Evolutionary conservation across 208 protist species (phyloP).

Genomic region (Crithidia sp.): DNA sequence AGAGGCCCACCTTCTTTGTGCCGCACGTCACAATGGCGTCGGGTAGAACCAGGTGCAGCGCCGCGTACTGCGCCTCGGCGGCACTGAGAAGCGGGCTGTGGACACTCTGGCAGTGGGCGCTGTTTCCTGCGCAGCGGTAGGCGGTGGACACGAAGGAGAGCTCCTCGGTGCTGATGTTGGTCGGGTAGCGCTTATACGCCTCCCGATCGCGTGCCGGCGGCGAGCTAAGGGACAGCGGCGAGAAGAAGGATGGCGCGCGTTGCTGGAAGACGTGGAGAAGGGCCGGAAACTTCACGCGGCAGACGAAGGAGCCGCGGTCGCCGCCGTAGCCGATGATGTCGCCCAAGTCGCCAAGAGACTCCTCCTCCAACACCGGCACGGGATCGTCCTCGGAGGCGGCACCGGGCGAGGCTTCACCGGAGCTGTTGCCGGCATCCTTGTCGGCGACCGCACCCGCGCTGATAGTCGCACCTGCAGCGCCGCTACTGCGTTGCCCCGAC

Average conservation of each 20-base stretch:
- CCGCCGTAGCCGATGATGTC: slow-evolving; percentile 71
- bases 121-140: slow-evolving; percentile 24
- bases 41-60: slow-evolving; percentile 63
- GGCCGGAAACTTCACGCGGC: slow-evolving; percentile 37
- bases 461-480: too few species aligned
- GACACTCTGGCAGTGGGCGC: slow-evolving; percentile 17
- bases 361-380: slow-evolving; percentile 20
- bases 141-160: slow-evolving; percentile 33
- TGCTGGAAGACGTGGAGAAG: slow-evolving; percentile 6
- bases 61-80: slow-evolving; percentile 28
- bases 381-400: not conserved
- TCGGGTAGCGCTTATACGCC: slow-evolving; percentile 54
- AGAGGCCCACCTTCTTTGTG: slow-evolving; percentile 48
- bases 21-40: slow-evolving; percentile 55
- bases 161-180: slow-evolving; percentile 38
- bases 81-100: slow-evolving; percentile 16
- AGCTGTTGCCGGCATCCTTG: not conserved
- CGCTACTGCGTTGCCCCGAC: too few species aligned
- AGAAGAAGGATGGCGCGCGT: not conserved
- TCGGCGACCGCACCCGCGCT: not conserved
- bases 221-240: slow-evolving; percentile 11
- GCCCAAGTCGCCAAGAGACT: slow-evolving; percentile 25
- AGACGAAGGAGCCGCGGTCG: slow-evolving; percentile 75
- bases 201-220: slow-evolving; percentile 3
- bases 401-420: not conserved